Evolutionary conservation across 768 basidiomycete genomes (phyloP).

Genomic region (Macrolepiota albuminosa): DNA sequence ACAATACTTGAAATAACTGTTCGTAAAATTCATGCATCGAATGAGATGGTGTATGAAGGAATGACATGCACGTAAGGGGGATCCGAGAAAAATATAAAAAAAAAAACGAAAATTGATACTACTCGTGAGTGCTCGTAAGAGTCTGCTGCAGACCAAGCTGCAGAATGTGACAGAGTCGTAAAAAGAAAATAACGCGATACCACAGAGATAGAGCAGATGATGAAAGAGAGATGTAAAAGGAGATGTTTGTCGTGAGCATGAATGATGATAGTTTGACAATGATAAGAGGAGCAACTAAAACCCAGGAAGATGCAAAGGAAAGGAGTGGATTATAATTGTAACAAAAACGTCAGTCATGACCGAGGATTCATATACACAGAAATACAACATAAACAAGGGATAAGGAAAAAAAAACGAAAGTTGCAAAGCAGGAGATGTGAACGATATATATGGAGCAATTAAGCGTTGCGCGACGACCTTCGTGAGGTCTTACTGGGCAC

Average conservation of each 20-base stretch:
- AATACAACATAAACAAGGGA: neutral
- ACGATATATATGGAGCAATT: conserved; percentile 21
- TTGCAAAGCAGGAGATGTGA: neutral
- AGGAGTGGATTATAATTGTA: neutral
- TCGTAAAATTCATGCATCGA: neutral
- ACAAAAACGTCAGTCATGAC: neutral
- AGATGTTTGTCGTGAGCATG: neutral
- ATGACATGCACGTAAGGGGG: conserved; percentile 4
- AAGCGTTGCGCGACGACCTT: conserved; percentile 40
- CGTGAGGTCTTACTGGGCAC: conserved; percentile 59
- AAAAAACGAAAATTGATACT: neutral
- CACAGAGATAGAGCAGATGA: conserved; percentile 10
- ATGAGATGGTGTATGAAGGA: neutral
- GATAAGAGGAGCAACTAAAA: neutral
- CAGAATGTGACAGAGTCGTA: conserved; percentile 3
- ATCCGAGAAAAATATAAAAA: neutral
- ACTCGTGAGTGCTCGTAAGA: conserved; percentile 5
- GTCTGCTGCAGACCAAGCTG: neutral
- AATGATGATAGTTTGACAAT: neutral
- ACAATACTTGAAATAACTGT: neutral
- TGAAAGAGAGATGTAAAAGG: neutral
- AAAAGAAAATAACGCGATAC: conserved; percentile 9
- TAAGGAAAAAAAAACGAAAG: neutral
- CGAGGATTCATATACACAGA: neutral
- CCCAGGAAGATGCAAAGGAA: neutral